Evolutionary conservation across 2,329 filamentous ascomycete species (phyloP), one percentile per base, ranked within the genome.

Genomic region (Teratosphaeria gauchensis): DNA sequence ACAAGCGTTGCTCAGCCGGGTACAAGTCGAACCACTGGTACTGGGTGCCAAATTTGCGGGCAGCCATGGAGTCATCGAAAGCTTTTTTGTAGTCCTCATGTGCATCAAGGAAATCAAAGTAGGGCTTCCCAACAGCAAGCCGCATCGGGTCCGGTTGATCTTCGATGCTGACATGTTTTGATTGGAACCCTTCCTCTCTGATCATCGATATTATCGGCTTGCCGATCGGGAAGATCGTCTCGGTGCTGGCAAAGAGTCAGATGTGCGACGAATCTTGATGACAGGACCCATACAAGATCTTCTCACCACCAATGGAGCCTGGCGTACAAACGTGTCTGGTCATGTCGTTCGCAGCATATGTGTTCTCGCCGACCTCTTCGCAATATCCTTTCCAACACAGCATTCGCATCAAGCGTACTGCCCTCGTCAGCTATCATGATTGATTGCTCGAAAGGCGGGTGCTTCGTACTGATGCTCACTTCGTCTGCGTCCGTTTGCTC

Each of bases 21-120:
- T 31, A 57, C 12, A 54, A n/a, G 11, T 57, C 55, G 38, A 57
- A 59, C 55, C 58, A 59, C 52, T n/a, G 48, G 1, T 32, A 31
- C n/a, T 52, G 19, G 14, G 55, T 38, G 33, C 19, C 19, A 46
- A 46, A 46, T 19, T 35, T 42, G 9, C 58, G 30, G 14, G 42
- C 54, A 12, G 57, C 38, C 62, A 64, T 61, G 54, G 59, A 63
- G 28, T 61, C 52, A 38, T 63, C 58, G 46, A 64, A 61, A 38
- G 51, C 35, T 59, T 55, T 21, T 53, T 59, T 59, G 53, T 58
- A 60, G 53, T 62, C 60, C n/a, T 30, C 28, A 46, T 62, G 35
- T 8, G 51, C 24, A 14, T 31, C 35, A n/a, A 58, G 48, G 51
- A 32, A 53, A 2, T 42, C 54, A 19, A 55, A 59, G n/a, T 56